Conservation (phyloP, 1,284 basidiomycete species). For the Somion occarium region DNA sequence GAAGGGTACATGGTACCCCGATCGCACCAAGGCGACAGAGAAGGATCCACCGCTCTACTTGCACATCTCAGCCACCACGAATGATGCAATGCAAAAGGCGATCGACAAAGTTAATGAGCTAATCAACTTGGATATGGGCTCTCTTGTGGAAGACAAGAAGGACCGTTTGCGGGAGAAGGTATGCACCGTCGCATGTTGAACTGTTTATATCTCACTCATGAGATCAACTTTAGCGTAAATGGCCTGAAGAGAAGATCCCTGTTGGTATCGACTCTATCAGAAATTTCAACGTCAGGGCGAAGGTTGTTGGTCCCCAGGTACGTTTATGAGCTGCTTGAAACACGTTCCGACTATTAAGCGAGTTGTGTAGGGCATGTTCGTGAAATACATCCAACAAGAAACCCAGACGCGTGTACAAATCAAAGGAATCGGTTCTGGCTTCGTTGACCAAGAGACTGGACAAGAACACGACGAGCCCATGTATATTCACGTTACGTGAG, state of each 20-base stretch:
- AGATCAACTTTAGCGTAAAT: slow-evolving; percentile 63
- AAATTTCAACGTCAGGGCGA: slow-evolving; percentile 97
- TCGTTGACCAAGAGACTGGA: slow-evolving; percentile 92
- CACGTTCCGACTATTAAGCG: background rate
- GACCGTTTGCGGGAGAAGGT: slow-evolving; percentile 61
- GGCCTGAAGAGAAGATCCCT: slow-evolving; percentile 91
- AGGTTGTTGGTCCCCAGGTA: slow-evolving; percentile 93
- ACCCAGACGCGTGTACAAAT: slow-evolving; percentile 98
- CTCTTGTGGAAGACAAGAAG: slow-evolving; percentile 83
- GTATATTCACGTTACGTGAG: slow-evolving; percentile 91
- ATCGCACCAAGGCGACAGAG: slow-evolving; percentile 83
- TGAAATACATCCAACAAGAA: slow-evolving; percentile 97
- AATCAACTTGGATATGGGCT: slow-evolving; percentile 81
- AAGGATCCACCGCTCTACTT: slow-evolving; percentile 94
- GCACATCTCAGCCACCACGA: slow-evolving; percentile 83
- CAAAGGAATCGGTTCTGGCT: slow-evolving; percentile 93
- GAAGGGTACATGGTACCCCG: slow-evolving; percentile 93
- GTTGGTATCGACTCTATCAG: slow-evolving; percentile 87
- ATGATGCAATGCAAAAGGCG: slow-evolving; percentile 78
- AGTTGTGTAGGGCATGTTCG: slow-evolving; percentile 78
- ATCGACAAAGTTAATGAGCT: slow-evolving; percentile 84
- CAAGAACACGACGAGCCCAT: slow-evolving; percentile 89
- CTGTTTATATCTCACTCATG: slow-evolving; percentile 1
- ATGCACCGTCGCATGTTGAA: slow-evolving; percentile 6
- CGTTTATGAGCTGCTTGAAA: slow-evolving; percentile 17